Base-by-base conservation (phyloP, 139 green algal species). In the Picochlorum costavermella region DNA sequence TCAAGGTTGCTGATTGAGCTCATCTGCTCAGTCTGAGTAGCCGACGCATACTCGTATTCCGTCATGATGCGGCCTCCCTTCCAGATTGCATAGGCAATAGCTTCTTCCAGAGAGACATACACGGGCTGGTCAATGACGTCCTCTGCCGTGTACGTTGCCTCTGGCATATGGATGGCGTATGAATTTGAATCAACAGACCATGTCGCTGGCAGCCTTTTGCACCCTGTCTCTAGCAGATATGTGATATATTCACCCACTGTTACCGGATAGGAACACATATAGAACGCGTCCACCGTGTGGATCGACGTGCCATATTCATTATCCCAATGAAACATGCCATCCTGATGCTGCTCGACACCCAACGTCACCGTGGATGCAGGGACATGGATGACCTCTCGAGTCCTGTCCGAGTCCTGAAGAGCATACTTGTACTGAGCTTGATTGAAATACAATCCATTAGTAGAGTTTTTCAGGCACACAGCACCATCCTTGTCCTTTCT, bases 311-410 rank as follows among this genome's bases (percentile, higher is more conserved):
- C 81, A 25, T 75, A 56, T 59, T 87, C 81, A 37, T 84, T 86
- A 69, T 87, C 81, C 81, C 81, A 87, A 14, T 70, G 46, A 67
- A 86, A 88, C 14, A 67, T 63, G 3, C 43, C 55, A 20, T 17
- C 20, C n/a, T 50, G n/a, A 9, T 56, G 46, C 17, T 0, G 17
- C 16, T 23, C 6, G 23, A 59, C 31, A 4, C 80, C 80, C 40
- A 86, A 45, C 26, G 4, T 16, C 23, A 45, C 30, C 4, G 5
- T 23, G 0, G 6, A 11, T 3, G n/a, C 29, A 46, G 56, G 56
- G n/a, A 61, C 30, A n/a, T 31, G 23, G 36, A 59, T 33, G 6
- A 53, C n/a, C n/a, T 53, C n/a, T 3, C 20, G 17, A 0, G 46
- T 53, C 0, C n/a, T 53, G 33, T 3, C 0, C 2, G 6, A 40